phyloP scores from a whole-genome alignment of 768 basidiomycete genomes.

The Pleurotus djamor region DNA sequence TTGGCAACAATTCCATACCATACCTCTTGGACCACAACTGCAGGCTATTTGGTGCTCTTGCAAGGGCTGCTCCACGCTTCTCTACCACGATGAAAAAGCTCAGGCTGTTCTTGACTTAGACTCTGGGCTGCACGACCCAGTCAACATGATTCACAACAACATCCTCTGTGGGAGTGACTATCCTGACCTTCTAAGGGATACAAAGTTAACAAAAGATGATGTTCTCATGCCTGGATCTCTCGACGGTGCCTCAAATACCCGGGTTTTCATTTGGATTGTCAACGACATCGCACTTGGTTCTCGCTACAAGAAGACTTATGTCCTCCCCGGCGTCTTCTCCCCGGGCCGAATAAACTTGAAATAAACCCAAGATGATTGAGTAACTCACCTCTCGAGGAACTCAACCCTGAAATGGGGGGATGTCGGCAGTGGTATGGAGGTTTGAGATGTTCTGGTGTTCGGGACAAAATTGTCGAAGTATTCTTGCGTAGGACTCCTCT shows the following conservation, averaged over 20 bases:
- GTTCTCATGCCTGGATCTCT: constrained; percentile 31
- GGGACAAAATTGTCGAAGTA: constrained; percentile 9
- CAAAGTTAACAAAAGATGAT: constrained; percentile 22
- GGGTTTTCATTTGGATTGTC: constrained; percentile 35
- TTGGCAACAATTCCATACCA: constrained; percentile 28
- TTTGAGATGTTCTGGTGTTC: constrained; percentile 23
- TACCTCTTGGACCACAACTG: constrained; percentile 39
- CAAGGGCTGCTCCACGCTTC: constrained; percentile 22
- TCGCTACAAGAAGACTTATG: constrained; percentile 24
- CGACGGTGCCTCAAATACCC: constrained; percentile 32
- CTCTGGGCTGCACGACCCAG: not conserved
- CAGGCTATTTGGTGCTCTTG: constrained; percentile 28
- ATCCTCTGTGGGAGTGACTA: constrained; percentile 26
- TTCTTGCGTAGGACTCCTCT: constrained; percentile 18
- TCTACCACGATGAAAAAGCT: constrained; percentile 19
- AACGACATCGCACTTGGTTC: constrained; percentile 23
- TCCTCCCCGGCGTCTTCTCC: constrained; percentile 29
- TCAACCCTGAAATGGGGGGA: constrained; percentile 20
- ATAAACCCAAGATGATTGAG: constrained; percentile 29
- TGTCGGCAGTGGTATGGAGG: not conserved
- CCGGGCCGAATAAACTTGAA: constrained; percentile 34
- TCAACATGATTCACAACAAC: constrained; percentile 21
- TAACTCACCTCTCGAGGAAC: constrained; percentile 27
- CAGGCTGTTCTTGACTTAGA: constrained; percentile 16
- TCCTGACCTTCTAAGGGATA: constrained; percentile 15